A percentile compares a stretch with the other conserved stretches of the same genome.
Evolutionary conservation across 2,329 filamentous ascomycete genomes (phyloP).

Genomic region (Hortaea sp.): DNA sequence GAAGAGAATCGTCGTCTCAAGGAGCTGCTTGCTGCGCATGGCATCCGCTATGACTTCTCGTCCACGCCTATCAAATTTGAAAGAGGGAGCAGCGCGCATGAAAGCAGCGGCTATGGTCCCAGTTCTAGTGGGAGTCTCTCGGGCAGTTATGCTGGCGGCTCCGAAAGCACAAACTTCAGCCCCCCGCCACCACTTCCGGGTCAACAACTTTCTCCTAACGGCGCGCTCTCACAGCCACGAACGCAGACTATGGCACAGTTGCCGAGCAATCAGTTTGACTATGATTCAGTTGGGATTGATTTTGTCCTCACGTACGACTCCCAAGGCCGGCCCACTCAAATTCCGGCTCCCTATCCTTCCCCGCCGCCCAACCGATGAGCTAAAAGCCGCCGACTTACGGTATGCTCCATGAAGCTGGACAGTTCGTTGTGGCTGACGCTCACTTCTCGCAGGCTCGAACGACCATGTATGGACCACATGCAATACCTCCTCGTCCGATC

Average conservation of each 20-base stretch:
- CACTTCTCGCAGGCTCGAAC: slow-evolving; percentile 58
- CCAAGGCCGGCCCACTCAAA: slow-evolving; percentile 26
- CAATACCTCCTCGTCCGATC: slow-evolving; percentile 61
- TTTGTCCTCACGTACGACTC: slow-evolving; percentile 78
- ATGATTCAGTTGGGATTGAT: slow-evolving; percentile 77
- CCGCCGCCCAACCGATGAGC: slow-evolving; percentile 41
- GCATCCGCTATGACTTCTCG: slow-evolving; percentile 46
- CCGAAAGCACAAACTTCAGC: slow-evolving; percentile 37
- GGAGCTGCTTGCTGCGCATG: slow-evolving; percentile 48
- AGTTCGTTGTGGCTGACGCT: slow-evolving; percentile 13
- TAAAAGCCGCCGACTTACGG: neutral
- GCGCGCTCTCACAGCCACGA: slow-evolving; percentile 7
- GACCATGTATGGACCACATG: slow-evolving; percentile 85
- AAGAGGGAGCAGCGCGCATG: slow-evolving; percentile 9
- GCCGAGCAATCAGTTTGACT: slow-evolving; percentile 46
- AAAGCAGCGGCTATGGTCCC: slow-evolving; percentile 30
- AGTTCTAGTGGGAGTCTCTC: slow-evolving; percentile 48
- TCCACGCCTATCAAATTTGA: slow-evolving; percentile 27
- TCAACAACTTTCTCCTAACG: slow-evolving; percentile 5
- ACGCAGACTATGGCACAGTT: slow-evolving; percentile 18
- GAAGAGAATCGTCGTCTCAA: slow-evolving; percentile 73
- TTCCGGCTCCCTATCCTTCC: slow-evolving; percentile 50
- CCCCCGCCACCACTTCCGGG: slow-evolving; percentile 28
- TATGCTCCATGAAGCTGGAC: slow-evolving; percentile 6
- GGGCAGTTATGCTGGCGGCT: slow-evolving; percentile 47